A percentile compares a stretch with the other conserved stretches of the same genome.
phyloP scores from a whole-genome alignment of 192 early-diverging fungal genomes.

The Pecoramyces ruminantium region DNA sequence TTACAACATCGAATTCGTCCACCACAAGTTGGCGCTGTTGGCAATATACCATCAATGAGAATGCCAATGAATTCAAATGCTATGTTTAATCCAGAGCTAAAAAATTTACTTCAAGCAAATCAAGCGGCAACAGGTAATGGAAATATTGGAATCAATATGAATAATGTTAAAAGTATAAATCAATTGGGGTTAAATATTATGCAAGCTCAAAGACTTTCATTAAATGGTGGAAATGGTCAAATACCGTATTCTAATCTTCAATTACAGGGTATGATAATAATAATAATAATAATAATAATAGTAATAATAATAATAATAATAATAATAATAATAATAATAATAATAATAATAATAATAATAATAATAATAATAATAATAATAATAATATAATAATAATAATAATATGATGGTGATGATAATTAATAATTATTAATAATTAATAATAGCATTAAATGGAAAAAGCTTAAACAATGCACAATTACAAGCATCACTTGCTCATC shows the following conservation, averaged over 20 bases:
- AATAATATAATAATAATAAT: not conserved
- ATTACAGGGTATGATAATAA: not conserved
- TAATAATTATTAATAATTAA: no score
- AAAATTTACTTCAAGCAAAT: not conserved
- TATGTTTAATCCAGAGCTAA: not conserved
- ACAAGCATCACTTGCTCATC: not conserved
- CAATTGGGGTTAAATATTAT: not conserved
- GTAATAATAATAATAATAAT: no score
- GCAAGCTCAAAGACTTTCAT: not conserved
- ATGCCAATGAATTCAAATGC: not conserved
- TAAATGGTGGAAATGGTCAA: not conserved
- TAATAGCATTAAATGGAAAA: not conserved
- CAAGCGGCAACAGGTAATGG: not conserved
- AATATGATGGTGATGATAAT: no score
- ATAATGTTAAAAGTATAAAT: not conserved
- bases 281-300: not conserved
- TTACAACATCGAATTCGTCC: not conserved
- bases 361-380: no score
- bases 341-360: not conserved
- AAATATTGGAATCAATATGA: not conserved
- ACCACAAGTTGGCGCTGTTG: not conserved
- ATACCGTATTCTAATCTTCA: not conserved
- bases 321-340: no score
- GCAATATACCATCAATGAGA: not conserved
- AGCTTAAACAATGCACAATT: not conserved